Evolutionary conservation across 345 rosid genomes (phyloP), one percentile per base, ranked within the genome.

Genomic region (Euphorbia lathyris): DNA sequence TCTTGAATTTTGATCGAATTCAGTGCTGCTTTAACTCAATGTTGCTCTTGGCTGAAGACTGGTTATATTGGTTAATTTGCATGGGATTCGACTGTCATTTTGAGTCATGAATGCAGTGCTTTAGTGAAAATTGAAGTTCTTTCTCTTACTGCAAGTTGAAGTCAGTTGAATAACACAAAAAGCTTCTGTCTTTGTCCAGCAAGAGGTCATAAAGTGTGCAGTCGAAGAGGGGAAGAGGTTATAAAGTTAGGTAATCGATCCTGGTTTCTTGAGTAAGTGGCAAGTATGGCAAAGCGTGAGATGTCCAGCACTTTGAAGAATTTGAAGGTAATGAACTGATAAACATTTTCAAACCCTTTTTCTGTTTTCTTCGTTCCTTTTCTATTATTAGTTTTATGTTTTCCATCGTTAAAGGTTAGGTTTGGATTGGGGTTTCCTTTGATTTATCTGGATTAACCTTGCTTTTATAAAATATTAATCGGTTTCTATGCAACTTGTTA

Each of bases 291-390:
- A 58, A 92, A 87, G 77, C 89, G 96, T 32, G 98, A 90, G 86
- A 83, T 94, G 36, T 91, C 97, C 64, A 85, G 78, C 76, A 94
- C 97, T 56, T 81, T 94, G 82, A 87, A 73, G 85, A 92, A 84
- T 77, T 82, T 94, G 77, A 94, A 90, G 97, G 98, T 94, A 83
- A 76, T 30, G 9, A 32, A 17, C 17, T 26, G 2, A 36, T 25
- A 57, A 34, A 73, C 58, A 60, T 38, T 17, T 34, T 9, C 12
- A 40, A 47, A 9, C 27, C n/a, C 26, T 1, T n/a, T 56, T 8
- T n/a, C 66, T 3, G 5, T 19, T 66, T 5, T 17, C 5, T 3
- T 17, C 23, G n/a, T 65, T 72, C 32, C 0, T 65, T 51, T 61
- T 60, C 23, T 19, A 16, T n/a, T 29, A 8, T 52, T 58, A 65